Evolutionary conservation across 495 filamentous ascomycete genomes (phyloP).

Genomic region (Cryomyces antarcticus): DNA sequence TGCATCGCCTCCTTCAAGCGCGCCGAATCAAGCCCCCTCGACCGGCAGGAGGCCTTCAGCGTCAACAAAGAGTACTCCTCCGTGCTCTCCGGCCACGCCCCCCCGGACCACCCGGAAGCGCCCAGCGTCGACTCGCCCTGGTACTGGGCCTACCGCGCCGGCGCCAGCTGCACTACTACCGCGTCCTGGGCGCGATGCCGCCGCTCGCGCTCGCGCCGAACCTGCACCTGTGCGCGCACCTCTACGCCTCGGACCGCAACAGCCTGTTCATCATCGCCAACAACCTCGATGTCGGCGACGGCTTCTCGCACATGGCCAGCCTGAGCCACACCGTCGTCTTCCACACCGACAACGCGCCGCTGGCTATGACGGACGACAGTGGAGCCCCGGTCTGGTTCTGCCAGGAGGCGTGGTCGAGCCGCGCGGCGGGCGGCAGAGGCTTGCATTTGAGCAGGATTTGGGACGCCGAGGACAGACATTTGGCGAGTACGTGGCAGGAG

Average conservation of each 20-base stretch:
- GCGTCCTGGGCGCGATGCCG: slow-evolving; percentile 22
- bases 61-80: slow-evolving; percentile 18
- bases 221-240: slow-evolving; percentile 41
- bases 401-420: slow-evolving; percentile 41
- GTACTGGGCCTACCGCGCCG: slow-evolving; percentile 13
- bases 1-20: slow-evolving; percentile 43
- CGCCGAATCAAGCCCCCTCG: slow-evolving; percentile 18
- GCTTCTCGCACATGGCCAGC: slow-evolving; percentile 32
- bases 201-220: slow-evolving; percentile 18
- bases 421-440: slow-evolving; percentile 33
- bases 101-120: slow-evolving; percentile 19
- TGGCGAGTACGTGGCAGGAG: slow-evolving; percentile 46
- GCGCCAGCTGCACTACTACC: slow-evolving; percentile 39
- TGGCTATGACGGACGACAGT: slow-evolving; percentile 23
- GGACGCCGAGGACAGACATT: slow-evolving; percentile 35
- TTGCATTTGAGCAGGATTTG: slow-evolving; percentile 44
- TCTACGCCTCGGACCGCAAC: slow-evolving; percentile 50
- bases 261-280: slow-evolving; percentile 42
- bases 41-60: slow-evolving; percentile 21
- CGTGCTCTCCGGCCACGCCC: slow-evolving; percentile 18
- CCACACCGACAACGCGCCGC: slow-evolving; percentile 24
- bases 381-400: slow-evolving; percentile 39
- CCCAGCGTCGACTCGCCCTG: slow-evolving; percentile 28
- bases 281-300: slow-evolving; percentile 32
- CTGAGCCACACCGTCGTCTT: slow-evolving; percentile 42